These are phyloP conservation scores for Taphrina populina DNA, from an alignment of 1,139 yeast species.

Conservation along the genomic window DNA sequence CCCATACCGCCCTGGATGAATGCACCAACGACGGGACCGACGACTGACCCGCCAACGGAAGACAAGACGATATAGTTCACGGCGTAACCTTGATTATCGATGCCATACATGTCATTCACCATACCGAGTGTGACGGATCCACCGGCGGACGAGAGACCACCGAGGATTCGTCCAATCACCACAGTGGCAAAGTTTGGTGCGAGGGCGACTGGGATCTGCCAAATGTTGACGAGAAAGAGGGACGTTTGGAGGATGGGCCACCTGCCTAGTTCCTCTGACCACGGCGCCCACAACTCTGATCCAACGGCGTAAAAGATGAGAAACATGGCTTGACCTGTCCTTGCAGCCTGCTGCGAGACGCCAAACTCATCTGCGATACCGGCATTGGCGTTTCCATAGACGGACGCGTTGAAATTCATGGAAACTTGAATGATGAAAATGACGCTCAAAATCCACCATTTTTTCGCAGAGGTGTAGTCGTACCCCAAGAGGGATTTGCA, in stretches of 20 bases:
- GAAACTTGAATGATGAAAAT: conserved; percentile 48
- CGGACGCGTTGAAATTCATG: conserved; percentile 49
- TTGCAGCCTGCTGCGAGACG: conserved; percentile 45
- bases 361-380: conserved; percentile 44
- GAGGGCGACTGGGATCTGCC: conserved; percentile 48
- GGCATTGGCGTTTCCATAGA: conserved; percentile 46
- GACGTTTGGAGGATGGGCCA: conserved; percentile 48
- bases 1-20: conserved; percentile 43
- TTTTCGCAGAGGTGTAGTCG: conserved; percentile 44
- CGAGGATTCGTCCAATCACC: conserved; percentile 43
- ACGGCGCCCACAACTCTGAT: conserved; percentile 50
- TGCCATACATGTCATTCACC: conserved; percentile 50
- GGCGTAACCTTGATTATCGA: conserved; percentile 48
- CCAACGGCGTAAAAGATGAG: conserved; percentile 49
- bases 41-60: conserved; percentile 48
- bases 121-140: conserved; percentile 50
- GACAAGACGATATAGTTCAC: conserved; percentile 49
- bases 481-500: conserved; percentile 47
- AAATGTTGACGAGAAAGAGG: conserved; percentile 47
- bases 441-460: conserved; percentile 47
- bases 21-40: conserved; percentile 50
- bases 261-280: conserved; percentile 49
- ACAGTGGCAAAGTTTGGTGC: conserved; percentile 47
- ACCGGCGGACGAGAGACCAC: conserved; percentile 47
- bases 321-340: conserved; percentile 47